Evolutionary conservation across 306 rosid genomes (phyloP).

Genomic region (Aeschynomene evenia): DNA sequence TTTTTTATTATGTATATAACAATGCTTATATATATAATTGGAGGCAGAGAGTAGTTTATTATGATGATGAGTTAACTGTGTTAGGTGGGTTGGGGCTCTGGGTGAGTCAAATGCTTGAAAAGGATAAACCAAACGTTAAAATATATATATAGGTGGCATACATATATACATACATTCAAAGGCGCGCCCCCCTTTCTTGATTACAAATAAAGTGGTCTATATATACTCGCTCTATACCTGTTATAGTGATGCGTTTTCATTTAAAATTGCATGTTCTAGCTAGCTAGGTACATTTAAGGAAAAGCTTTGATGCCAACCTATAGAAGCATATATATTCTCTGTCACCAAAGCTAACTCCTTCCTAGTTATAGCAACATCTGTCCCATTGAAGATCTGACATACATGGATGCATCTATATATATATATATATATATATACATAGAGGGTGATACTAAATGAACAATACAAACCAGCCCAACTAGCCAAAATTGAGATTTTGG

Average conservation of each 20-base stretch:
- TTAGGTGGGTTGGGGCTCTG: too few species aligned
- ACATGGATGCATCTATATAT: too few species aligned
- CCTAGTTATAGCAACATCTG: not conserved
- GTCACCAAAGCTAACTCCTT: not conserved
- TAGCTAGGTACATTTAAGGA: too few species aligned
- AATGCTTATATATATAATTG: too few species aligned
- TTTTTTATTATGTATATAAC: too few species aligned
- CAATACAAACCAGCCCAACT: too few species aligned
- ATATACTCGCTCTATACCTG: not conserved
- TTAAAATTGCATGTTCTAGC: constrained; percentile 14
- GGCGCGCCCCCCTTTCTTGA: not conserved
- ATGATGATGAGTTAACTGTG: too few species aligned
- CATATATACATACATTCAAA: not conserved
- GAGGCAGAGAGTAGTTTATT: too few species aligned
- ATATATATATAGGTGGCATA: not conserved
- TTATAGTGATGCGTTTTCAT: not conserved
- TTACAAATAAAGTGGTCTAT: too few species aligned
- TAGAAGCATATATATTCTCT: constrained; percentile 29
- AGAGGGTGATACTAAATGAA: too few species aligned
- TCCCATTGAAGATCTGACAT: not conserved
- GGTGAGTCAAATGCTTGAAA: not conserved
- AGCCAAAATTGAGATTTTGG: too few species aligned
- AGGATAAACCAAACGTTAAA: constrained; percentile 13
- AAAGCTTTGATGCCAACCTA: constrained; percentile 30
- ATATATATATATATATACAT: too few species aligned